Conservation (phyloP, 192 early-diverging fungal genomes). For the Podila epigama region DNA sequence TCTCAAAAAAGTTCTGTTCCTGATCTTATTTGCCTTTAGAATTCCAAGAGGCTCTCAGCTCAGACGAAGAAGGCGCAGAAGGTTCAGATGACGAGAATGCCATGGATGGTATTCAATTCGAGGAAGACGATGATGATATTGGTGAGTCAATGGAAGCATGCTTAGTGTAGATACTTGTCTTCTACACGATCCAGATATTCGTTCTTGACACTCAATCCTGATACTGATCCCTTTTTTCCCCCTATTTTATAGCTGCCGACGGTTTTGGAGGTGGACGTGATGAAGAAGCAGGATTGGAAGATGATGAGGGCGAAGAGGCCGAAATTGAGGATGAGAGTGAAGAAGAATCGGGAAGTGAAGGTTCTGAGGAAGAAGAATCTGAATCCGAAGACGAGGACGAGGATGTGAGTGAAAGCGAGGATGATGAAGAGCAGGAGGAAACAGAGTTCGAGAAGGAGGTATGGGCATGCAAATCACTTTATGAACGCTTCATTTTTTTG, state of each 20-base stretch:
- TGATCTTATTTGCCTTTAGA: constrained; percentile 14
- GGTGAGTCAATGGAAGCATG: no score
- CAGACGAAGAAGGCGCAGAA: constrained; percentile 33
- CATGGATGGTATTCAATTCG: constrained; percentile 33
- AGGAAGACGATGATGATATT: constrained; percentile 37
- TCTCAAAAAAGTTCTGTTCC: neutral
- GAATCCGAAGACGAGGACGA: constrained; percentile 53
- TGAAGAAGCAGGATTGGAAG: constrained; percentile 30
- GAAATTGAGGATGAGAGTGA: constrained; percentile 38
- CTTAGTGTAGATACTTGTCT: neutral
- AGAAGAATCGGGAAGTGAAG: constrained; percentile 37
- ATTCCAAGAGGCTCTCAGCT: constrained; percentile 40
- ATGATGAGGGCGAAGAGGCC: constrained; percentile 39
- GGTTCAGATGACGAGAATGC: constrained; percentile 12
- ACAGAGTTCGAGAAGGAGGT: constrained; percentile 57
- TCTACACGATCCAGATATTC: neutral
- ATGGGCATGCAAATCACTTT: neutral
- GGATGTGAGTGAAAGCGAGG: constrained; percentile 45
- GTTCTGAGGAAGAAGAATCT: constrained; percentile 28
- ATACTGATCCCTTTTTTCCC: neutral
- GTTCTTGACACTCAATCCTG: neutral
- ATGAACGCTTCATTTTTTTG: neutral
- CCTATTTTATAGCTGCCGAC: constrained; percentile 20
- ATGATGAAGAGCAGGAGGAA: constrained; percentile 56
- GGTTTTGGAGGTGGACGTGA: constrained; percentile 50